phyloP scores from a whole-genome alignment of 768 basidiomycete species.

The Tricholoma matsutake region DNA sequence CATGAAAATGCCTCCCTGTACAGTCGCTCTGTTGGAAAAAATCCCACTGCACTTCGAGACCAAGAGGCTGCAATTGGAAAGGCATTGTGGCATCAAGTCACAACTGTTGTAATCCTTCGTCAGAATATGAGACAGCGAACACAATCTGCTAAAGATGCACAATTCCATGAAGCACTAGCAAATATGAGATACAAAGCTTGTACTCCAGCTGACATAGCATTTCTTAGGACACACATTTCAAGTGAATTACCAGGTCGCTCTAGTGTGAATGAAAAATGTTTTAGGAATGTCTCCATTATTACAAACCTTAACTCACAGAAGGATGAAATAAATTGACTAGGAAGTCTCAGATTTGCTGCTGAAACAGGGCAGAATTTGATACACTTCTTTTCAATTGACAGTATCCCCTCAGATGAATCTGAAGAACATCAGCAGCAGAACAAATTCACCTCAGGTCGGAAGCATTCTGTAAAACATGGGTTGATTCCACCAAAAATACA shows the following conservation, averaged over 20 bases:
- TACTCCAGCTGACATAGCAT: slow-evolving; percentile 31
- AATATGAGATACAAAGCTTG: too few relatives aligned
- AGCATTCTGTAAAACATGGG: too few relatives aligned
- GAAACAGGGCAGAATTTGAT: slow-evolving; percentile 24
- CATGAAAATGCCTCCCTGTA: slow-evolving; percentile 18
- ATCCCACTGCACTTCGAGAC: neutral
- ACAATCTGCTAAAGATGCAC: slow-evolving; percentile 18
- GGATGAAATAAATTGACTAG: slow-evolving; percentile 35
- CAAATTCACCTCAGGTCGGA: too few relatives aligned
- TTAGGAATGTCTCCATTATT: slow-evolving; percentile 36
- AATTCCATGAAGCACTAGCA: slow-evolving; percentile 26
- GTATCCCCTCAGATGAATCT: neutral
- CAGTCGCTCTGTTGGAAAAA: slow-evolving; percentile 9
- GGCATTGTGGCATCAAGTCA: too few relatives aligned
- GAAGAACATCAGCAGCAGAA: neutral
- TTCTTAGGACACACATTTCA: slow-evolving; percentile 26
- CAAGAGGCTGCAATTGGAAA: too few relatives aligned
- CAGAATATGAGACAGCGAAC: slow-evolving; percentile 33
- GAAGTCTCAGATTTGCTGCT: slow-evolving; percentile 27
- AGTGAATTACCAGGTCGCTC: too few relatives aligned
- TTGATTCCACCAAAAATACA: too few relatives aligned
- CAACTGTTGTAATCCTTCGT: slow-evolving; percentile 20
- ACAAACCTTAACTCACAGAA: slow-evolving; percentile 34
- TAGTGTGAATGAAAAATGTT: slow-evolving; percentile 13
- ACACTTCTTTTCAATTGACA: slow-evolving; percentile 26